Conservation (phyloP, 352 stramenopile species). For the Phytophthora sp. region DNA sequence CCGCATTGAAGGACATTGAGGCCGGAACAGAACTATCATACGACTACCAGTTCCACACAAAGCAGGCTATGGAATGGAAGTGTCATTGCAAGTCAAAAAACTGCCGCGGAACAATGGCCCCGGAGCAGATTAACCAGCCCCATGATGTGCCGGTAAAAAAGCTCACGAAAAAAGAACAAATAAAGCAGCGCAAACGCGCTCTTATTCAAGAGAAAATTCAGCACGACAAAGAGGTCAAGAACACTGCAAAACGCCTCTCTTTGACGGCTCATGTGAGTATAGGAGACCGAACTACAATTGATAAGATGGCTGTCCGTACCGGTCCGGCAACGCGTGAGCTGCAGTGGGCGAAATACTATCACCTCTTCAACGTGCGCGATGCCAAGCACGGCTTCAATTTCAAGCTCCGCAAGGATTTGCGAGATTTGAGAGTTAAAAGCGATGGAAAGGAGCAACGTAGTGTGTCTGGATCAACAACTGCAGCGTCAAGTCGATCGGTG, state of each 20-base stretch:
- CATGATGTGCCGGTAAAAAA: constrained; percentile 53
- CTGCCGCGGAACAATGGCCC: constrained; percentile 89
- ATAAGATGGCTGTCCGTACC: constrained; percentile 65
- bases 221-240: constrained; percentile 70
- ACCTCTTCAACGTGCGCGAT: constrained; percentile 69
- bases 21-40: constrained; percentile 93
- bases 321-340: constrained; percentile 68
- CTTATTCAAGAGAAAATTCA: constrained; percentile 72
- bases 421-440: constrained; percentile 38
- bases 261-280: constrained; percentile 67
- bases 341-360: constrained; percentile 52
- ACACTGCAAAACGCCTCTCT: constrained; percentile 62
- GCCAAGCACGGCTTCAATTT: constrained; percentile 76
- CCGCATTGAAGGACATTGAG: constrained; percentile 88
- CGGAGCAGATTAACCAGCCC: constrained; percentile 70
- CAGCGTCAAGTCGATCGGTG: constrained; percentile 33
- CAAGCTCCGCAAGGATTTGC: constrained; percentile 64
- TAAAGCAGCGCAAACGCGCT: constrained; percentile 71
- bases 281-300: constrained; percentile 46
- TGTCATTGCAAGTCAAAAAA: constrained; percentile 84
- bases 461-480: constrained; percentile 35
- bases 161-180: constrained; percentile 81
- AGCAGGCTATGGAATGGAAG: constrained; percentile 86
- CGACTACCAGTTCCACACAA: constrained; percentile 95
- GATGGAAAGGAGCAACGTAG: constrained; percentile 27